Percentiles rank a stretch among this genome's conserved stretches.
Conservation (phyloP, 2,329 filamentous ascomycete genomes). For the Microsporum ferrugineum region DNA sequence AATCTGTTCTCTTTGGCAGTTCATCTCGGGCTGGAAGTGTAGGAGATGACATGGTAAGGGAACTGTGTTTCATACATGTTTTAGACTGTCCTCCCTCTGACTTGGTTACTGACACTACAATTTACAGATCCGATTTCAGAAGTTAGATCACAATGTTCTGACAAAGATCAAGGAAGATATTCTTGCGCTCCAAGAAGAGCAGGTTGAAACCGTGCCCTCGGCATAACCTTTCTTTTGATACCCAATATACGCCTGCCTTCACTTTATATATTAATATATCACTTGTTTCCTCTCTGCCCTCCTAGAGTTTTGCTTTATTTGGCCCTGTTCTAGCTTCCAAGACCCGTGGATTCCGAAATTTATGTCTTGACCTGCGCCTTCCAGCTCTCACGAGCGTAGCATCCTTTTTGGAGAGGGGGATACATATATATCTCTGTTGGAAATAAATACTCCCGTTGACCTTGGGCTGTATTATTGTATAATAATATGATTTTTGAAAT, state of each 20-base stretch:
- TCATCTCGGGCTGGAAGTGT: slow-evolving; percentile 37
- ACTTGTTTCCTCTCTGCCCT: background rate
- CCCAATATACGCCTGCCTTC: background rate
- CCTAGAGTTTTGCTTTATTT: background rate
- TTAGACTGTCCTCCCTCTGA: background rate
- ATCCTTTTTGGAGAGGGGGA: background rate
- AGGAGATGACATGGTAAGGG: slow-evolving; percentile 48
- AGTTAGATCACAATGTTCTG: slow-evolving; percentile 26
- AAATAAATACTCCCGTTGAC: background rate
- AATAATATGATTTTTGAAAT: background rate
- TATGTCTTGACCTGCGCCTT: background rate
- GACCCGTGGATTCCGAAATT: background rate
- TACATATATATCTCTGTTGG: background rate
- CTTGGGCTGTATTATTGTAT: background rate
- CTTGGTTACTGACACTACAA: slow-evolving; percentile 5
- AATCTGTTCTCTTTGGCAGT: slow-evolving; percentile 65
- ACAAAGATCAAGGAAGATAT: slow-evolving; percentile 28
- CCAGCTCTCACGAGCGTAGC: background rate
- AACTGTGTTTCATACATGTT: background rate
- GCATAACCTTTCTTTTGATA: background rate
- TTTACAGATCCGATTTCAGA: slow-evolving; percentile 31
- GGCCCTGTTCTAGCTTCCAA: background rate
- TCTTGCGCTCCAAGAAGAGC: slow-evolving; percentile 17
- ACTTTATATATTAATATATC: background rate
- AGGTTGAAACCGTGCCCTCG: background rate